A percentile compares a stretch with the other conserved stretches of the same genome.
These are phyloP conservation scores for Hibiscus tridactylites DNA, from an alignment of 345 rosid genomes.

Conservation along the genomic window DNA sequence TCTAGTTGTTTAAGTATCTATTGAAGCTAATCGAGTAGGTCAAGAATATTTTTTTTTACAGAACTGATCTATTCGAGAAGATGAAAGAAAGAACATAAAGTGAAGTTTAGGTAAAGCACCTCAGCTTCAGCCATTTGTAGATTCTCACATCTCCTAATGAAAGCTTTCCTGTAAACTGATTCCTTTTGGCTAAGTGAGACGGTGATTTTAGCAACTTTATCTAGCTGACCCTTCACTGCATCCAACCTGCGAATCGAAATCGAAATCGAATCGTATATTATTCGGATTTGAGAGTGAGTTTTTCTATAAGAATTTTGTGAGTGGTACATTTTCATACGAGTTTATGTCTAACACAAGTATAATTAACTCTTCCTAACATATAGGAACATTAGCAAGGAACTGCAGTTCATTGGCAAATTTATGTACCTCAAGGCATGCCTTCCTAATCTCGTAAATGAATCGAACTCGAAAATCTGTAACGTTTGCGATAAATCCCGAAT, in stretches of 20 bases:
- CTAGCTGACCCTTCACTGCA: slow-evolving; percentile 26
- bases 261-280: not conserved
- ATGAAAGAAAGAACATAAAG: not conserved
- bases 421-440: slow-evolving; percentile 31
- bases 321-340: not conserved
- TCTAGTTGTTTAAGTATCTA: no score
- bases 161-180: slow-evolving; percentile 49
- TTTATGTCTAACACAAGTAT: not conserved
- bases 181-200: slow-evolving; percentile 26
- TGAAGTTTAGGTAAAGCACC: slow-evolving; percentile 25
- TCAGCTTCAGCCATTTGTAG: slow-evolving; percentile 76
- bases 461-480: slow-evolving; percentile 25
- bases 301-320: not conserved
- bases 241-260: slow-evolving; percentile 38
- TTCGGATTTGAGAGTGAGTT: not conserved
- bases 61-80: no score
- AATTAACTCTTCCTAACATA: not conserved
- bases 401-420: not conserved
- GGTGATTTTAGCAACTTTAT: slow-evolving; percentile 19
- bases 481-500: slow-evolving; percentile 14
- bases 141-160: slow-evolving; percentile 48
- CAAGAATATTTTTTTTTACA: not conserved
- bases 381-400: not conserved
- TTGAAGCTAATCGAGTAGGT: no score
- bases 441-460: slow-evolving; percentile 28